Percentiles rank a stretch among this genome's conserved stretches.
These are phyloP conservation scores for Umbilicaria muhlenbergii DNA, from an alignment of 495 filamentous ascomycete genomes.

Conservation along the genomic window DNA sequence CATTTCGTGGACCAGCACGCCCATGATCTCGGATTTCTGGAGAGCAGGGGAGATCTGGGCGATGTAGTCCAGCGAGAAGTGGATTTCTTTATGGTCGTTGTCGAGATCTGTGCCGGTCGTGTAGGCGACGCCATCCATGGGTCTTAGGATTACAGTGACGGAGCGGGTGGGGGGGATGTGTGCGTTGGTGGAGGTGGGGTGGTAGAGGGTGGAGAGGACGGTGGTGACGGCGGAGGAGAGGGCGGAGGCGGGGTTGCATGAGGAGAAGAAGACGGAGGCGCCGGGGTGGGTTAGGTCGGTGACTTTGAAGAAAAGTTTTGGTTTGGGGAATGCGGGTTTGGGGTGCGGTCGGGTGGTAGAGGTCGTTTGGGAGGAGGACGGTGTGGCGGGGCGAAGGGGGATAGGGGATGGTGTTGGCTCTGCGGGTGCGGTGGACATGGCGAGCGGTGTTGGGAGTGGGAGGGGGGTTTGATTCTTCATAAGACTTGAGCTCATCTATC, in stretches of 20 bases:
- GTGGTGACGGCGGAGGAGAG: constrained; percentile 46
- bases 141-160: constrained; percentile 71
- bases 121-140: constrained; percentile 74
- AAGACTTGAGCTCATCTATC: too few relatives aligned
- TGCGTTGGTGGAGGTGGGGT: constrained; percentile 11
- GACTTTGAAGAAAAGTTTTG: constrained; percentile 55
- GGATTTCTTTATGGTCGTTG: constrained; percentile 86
- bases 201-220: constrained; percentile 23
- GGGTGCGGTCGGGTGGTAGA: constrained; percentile 8
- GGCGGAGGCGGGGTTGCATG: constrained; percentile 39
- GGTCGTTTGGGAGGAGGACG: neutral
- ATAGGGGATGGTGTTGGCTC: constrained; percentile 9
- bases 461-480: constrained; percentile 1
- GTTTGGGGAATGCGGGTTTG: constrained; percentile 24
- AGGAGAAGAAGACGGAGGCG: constrained; percentile 42
- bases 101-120: constrained; percentile 75
- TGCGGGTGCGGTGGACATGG: constrained; percentile 8
- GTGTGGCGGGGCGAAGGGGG: constrained; percentile 1
- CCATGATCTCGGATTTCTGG: constrained; percentile 48
- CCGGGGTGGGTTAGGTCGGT: constrained; percentile 54
- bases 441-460: constrained; percentile 12
- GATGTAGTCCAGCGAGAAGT: constrained; percentile 72
- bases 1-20: constrained; percentile 82
- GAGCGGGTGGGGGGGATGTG: constrained; percentile 46
- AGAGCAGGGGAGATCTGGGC: constrained; percentile 22